Conservation (phyloP, 2,329 filamentous ascomycete genomes). For the Ophiostoma fasciatum region DNA sequence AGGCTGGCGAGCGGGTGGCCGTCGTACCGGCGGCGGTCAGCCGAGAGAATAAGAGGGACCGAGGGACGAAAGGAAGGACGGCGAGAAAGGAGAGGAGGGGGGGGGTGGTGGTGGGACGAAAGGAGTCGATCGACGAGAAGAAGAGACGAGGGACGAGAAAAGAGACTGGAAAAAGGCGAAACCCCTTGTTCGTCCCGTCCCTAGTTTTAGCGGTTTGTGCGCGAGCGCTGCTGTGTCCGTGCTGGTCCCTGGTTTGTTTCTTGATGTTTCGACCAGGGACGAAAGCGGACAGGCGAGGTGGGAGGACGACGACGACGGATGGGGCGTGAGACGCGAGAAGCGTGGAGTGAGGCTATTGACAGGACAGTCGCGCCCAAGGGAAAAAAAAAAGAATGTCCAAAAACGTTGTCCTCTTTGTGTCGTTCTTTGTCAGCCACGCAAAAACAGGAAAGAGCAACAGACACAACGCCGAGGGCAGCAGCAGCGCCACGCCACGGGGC, state of each 20-base stretch:
- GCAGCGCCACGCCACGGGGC: no score
- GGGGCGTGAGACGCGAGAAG: neutral
- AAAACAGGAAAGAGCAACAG: neutral
- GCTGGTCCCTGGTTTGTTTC: conserved; percentile 2
- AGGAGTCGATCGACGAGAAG: neutral
- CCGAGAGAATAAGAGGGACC: no score
- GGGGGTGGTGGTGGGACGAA: no score
- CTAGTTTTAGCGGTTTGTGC: neutral
- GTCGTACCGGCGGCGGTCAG: no score
- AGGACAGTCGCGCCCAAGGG: no score
- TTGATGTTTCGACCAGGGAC: conserved; percentile 7
- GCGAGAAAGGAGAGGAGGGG: no score
- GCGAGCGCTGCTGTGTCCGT: conserved; percentile 3
- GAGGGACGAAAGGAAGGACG: neutral
- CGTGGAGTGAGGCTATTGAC: neutral
- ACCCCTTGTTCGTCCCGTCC: conserved; percentile 4
- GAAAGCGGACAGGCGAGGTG: neutral
- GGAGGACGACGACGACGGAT: neutral
- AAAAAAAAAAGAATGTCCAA: neutral
- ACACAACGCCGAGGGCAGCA: neutral
- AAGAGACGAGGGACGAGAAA: neutral
- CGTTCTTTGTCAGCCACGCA: neutral
- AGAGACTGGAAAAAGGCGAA: neutral
- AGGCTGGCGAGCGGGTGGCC: no score
- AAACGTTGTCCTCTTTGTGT: neutral